Base-by-base conservation (phyloP, 768 basidiomycete genomes). In the Xerocomellus chrysenteron region DNA sequence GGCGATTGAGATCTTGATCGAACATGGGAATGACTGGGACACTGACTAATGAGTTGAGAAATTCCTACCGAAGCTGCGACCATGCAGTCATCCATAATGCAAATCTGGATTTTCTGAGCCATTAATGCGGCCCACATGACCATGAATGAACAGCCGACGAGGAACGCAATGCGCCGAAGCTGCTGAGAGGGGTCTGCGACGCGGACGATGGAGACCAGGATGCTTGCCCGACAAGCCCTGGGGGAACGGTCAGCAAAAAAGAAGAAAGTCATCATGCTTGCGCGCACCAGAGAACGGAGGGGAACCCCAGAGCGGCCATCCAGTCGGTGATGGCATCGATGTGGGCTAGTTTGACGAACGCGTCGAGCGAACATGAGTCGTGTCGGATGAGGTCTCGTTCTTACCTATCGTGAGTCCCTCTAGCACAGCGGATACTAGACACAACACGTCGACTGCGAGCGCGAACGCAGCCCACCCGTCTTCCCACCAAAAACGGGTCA, bases 401-500 rank as follows among this genome's bases (percentile, higher is more conserved):
- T 54, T 47, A 62, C 65, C 33, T 47, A 30, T 36, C 17, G 17
- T 4, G 11, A 47, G 41, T n/a, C 4, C 7, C 3, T 58, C 21
- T 4, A 72, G 13, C 51, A 37, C 54, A 8, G 52, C 46, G 3
- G 56, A 39, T 9, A 47, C 49, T 2, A 71, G 44, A 49, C 59
- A 59, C 28, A 55, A 0, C 3, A 61, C 21, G 6, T 71, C 69
- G n/a, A 41, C 43, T 11, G 14, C 32, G 16, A 71, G 58, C 6
- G 67, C 71, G 1, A 68, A 39, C n/a, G 51, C 45, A 4, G 63
- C 67, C 61, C 59, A 68, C 6, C 44, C 56, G 35, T 71, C 71
- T 40, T 73, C 70, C 71, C 69, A 71, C 65, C 71, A 68, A 19
- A 69, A 69, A 17, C 47, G 46, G 5, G 50, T 33, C 47, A 52